Evolutionary conservation across 2,329 filamentous ascomycete species (phyloP).

Genomic region (Blastomyces percursus): DNA sequence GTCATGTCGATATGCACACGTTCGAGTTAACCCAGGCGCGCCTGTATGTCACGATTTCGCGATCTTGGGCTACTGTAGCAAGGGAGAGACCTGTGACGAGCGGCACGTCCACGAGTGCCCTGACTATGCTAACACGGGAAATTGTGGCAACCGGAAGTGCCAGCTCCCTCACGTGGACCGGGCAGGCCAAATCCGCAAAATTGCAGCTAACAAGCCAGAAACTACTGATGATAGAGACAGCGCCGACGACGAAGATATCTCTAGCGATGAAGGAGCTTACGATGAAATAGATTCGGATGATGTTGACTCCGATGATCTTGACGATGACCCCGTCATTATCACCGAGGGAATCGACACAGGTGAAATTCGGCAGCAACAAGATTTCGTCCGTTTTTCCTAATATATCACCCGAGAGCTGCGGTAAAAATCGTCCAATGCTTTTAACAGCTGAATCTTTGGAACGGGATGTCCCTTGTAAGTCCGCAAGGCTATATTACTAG

Average conservation of each 20-base stretch:
- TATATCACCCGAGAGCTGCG: not conserved
- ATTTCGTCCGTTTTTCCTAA: constrained; percentile 40
- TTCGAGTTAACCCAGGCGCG: constrained; percentile 62
- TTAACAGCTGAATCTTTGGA: not conserved
- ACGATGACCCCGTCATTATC: constrained; percentile 33
- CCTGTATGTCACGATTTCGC: constrained; percentile 78
- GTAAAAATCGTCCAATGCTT: not conserved
- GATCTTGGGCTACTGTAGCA: constrained; percentile 76
- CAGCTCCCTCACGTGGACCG: constrained; percentile 78
- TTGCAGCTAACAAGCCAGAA: constrained; percentile 35
- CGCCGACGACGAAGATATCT: constrained; percentile 48
- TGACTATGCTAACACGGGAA: constrained; percentile 82
- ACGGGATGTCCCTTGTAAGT: not conserved
- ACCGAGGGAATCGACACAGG: constrained; percentile 30
- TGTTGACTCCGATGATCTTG: constrained; percentile 57
- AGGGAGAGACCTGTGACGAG: constrained; percentile 63
- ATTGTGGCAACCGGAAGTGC: constrained; percentile 71
- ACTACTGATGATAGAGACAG: constrained; percentile 23
- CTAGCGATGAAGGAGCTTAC: constrained; percentile 64
- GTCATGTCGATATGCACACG: constrained; percentile 78
- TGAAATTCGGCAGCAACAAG: constrained; percentile 43
- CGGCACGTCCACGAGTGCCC: constrained; percentile 91
- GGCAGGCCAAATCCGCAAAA: constrained; percentile 64
- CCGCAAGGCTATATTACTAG: not conserved
- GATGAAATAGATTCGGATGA: constrained; percentile 59